These are phyloP conservation scores for Kalmusia sp. DNA, from an alignment of 2,329 filamentous ascomycete species.

Conservation along the genomic window DNA sequence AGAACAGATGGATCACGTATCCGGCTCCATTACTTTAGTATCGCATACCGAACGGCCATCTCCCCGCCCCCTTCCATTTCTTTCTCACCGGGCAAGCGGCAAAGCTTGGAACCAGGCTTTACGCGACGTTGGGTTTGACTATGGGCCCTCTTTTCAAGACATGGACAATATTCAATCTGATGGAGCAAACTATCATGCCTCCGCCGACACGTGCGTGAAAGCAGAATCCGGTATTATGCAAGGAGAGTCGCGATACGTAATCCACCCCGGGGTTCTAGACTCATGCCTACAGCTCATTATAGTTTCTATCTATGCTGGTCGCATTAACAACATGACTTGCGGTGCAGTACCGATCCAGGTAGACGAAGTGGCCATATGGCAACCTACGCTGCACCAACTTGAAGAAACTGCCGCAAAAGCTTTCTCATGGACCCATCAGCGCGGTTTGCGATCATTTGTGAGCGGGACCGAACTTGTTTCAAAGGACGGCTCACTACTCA, in stretches of 20 bases:
- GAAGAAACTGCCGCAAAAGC: background rate
- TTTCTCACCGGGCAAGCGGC: background rate
- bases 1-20: conserved; percentile 10
- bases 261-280: conserved; percentile 37
- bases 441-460: background rate
- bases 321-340: background rate
- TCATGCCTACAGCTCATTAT: conserved; percentile 30
- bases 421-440: background rate
- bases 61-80: background rate
- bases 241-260: conserved; percentile 27
- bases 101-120: conserved; percentile 16
- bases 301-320: conserved; percentile 1
- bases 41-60: background rate
- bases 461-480: background rate
- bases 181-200: background rate
- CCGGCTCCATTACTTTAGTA: conserved; percentile 2
- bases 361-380: background rate
- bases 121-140: conserved; percentile 10
- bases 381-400: background rate
- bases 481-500: background rate
- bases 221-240: conserved; percentile 12
- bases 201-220: background rate
- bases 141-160: conserved; percentile 15
- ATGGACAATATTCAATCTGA: background rate
- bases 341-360: conserved; percentile 1